Evolutionary conservation across 257 asterid genomes (phyloP).

Genomic region (Capsicum rhomboideum): DNA sequence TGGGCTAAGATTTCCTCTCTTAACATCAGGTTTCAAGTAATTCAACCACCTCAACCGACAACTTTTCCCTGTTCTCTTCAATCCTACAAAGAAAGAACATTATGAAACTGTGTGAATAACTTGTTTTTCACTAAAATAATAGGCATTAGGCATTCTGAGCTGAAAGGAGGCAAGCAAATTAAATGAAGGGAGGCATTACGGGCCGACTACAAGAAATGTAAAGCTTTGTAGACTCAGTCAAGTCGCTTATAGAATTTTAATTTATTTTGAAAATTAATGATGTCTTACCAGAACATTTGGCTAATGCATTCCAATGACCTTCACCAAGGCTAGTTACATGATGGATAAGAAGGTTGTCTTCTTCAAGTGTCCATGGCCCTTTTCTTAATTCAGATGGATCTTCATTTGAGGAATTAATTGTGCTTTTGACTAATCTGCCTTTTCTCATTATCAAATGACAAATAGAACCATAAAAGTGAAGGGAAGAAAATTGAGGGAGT

Average conservation of each 20-base stretch:
- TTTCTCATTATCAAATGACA: constrained; percentile 12
- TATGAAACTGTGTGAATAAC: not conserved
- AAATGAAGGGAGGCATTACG: no score
- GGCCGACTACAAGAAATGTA: no score
- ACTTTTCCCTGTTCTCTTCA: constrained; percentile 75
- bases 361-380: constrained; percentile 89
- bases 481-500: not conserved
- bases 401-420: constrained; percentile 10
- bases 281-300: constrained; percentile 52
- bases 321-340: constrained; percentile 50
- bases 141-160: not conserved
- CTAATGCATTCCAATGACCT: constrained; percentile 72
- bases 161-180: no score
- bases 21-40: constrained; percentile 75
- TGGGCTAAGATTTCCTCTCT: constrained; percentile 63
- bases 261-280: not conserved
- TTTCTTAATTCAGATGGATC: constrained; percentile 35
- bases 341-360: constrained; percentile 65
- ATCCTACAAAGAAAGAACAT: constrained; percentile 25
- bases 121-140: no score
- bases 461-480: not conserved
- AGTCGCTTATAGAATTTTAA: no score
- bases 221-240: no score
- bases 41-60: constrained; percentile 81
- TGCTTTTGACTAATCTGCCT: not conserved